Percentiles rank a stretch among this genome's conserved stretches.
phyloP scores from a whole-genome alignment of 176 grass and related monocot species.

The Hyparrhenia diplandra region DNA sequence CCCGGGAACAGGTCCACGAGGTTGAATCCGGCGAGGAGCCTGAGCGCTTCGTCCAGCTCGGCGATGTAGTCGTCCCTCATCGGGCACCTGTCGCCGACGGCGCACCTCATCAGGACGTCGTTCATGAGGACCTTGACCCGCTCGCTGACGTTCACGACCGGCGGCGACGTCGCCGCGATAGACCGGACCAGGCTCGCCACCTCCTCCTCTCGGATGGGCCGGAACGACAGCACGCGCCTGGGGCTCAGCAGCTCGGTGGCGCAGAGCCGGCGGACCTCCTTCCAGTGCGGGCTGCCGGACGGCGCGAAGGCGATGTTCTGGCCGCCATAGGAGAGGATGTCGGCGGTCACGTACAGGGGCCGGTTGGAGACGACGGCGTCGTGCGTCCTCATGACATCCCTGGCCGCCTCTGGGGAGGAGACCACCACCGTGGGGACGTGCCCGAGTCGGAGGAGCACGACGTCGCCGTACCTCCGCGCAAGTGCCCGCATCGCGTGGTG shows the following conservation, averaged over 20 bases:
- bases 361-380: constrained; percentile 40
- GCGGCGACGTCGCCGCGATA: constrained; percentile 2
- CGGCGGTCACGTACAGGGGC: constrained; percentile 7
- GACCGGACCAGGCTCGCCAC: constrained; percentile 28
- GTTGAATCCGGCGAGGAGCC: constrained; percentile 34
- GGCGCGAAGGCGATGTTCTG: constrained; percentile 33
- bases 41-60: neutral
- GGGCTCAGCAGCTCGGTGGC: constrained; percentile 36
- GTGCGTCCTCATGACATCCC: constrained; percentile 57
- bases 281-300: constrained; percentile 29
- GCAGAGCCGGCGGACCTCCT: constrained; percentile 47
- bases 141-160: neutral
- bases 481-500: constrained; percentile 43
- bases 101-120: constrained; percentile 17
- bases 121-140: constrained; percentile 7
- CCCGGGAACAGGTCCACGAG: constrained; percentile 33
- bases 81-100: constrained; percentile 12
- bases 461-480: constrained; percentile 25
- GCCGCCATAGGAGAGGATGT: constrained; percentile 32
- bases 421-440: constrained; percentile 44
- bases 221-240: constrained; percentile 37
- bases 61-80: constrained; percentile 19
- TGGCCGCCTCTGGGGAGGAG: constrained; percentile 42
- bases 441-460: constrained; percentile 40
- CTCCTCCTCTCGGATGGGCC: constrained; percentile 37